Conservation (phyloP, 176 grass and related monocot species). For the Oryza glaberrima region DNA sequence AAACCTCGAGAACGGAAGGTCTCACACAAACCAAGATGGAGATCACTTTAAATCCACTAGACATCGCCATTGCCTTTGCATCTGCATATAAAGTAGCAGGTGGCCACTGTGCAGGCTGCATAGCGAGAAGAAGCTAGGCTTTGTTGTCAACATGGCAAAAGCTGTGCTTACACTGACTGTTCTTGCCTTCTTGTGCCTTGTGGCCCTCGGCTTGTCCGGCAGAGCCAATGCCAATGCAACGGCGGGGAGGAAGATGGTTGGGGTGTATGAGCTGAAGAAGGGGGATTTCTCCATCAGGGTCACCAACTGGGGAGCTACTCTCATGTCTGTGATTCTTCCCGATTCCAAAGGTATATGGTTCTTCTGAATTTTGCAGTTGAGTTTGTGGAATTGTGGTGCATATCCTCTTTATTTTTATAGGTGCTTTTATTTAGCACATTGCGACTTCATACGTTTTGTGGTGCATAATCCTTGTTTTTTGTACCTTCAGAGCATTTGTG, state of each 20-base stretch:
- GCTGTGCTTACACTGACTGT: conserved; percentile 24
- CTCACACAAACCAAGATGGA: conserved; percentile 24
- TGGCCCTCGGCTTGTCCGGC: conserved; percentile 37
- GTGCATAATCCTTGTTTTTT: neutral
- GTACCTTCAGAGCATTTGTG: neutral
- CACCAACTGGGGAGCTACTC: conserved; percentile 84
- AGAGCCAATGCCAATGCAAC: conserved; percentile 1
- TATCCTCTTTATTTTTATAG: neutral
- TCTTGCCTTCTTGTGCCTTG: conserved; percentile 35
- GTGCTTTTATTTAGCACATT: neutral
- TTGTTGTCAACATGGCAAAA: conserved; percentile 47
- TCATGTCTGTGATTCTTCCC: conserved; percentile 69
- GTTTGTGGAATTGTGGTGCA: neutral
- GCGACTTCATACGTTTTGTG: neutral
- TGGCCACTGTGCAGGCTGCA: neutral
- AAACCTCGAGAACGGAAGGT: neutral
- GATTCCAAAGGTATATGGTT: conserved; percentile 63
- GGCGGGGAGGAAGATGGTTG: conserved; percentile 41
- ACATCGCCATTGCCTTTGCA: neutral
- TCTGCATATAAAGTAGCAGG: neutral
- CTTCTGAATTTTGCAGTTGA: neutral
- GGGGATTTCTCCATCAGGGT: conserved; percentile 79
- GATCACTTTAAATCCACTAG: neutral
- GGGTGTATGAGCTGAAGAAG: conserved; percentile 72
- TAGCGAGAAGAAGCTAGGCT: neutral